Conservation (phyloP, 2,329 filamentous ascomycete genomes). For the Lecanicillium sp. region DNA sequence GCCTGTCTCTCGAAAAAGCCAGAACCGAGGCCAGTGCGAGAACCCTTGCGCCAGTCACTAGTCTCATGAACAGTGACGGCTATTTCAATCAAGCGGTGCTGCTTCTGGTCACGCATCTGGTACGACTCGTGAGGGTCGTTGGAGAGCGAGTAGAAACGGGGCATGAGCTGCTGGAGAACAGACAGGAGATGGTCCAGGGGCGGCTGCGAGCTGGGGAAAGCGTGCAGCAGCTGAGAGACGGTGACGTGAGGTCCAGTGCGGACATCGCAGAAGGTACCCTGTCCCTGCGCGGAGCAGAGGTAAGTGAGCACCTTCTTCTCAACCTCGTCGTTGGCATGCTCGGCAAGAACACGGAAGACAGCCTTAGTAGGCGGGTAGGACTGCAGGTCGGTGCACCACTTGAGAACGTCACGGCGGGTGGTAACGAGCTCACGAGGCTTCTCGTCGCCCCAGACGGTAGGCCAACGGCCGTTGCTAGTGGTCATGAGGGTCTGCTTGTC, state of each 20-base stretch:
- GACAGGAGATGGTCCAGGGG: constrained; percentile 77
- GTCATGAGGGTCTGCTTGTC: constrained; percentile 76
- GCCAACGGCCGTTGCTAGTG: constrained; percentile 82
- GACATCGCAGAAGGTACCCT: constrained; percentile 89
- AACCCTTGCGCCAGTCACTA: constrained; percentile 66
- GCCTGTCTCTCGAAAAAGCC: constrained; percentile 91
- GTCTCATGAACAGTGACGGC: constrained; percentile 94
- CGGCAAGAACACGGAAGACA: constrained; percentile 77
- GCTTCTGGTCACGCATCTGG: constrained; percentile 60
- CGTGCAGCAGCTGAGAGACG: constrained; percentile 76
- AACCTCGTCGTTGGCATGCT: constrained; percentile 70
- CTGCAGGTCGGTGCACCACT: constrained; percentile 92
- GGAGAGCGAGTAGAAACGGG: constrained; percentile 95
- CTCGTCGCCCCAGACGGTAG: constrained; percentile 96
- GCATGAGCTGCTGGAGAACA: constrained; percentile 83
- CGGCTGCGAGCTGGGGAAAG: constrained; percentile 87
- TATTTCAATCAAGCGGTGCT: constrained; percentile 81
- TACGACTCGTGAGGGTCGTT: constrained; percentile 84
- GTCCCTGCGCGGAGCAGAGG: constrained; percentile 83
- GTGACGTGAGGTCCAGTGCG: constrained; percentile 84
- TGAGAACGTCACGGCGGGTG: constrained; percentile 84
- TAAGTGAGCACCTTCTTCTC: constrained; percentile 87
- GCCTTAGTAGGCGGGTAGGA: constrained; percentile 87
- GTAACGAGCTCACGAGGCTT: constrained; percentile 78
- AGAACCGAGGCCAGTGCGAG: constrained; percentile 79